Conservation (phyloP, 2,329 filamentous ascomycete species). For the Lachnellula cervina region DNA sequence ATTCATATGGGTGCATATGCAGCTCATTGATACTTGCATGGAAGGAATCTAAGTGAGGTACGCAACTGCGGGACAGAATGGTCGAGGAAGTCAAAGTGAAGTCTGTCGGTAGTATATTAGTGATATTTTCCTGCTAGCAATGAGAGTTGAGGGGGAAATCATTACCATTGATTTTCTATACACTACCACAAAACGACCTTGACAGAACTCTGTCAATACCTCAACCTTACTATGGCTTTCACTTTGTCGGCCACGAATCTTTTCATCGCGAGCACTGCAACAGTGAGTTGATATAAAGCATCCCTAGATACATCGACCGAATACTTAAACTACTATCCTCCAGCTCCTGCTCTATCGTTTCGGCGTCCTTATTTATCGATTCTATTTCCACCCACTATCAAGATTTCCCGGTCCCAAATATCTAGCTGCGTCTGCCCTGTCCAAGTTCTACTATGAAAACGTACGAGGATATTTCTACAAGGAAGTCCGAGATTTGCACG, state of each 20-base stretch:
- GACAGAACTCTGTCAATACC: not conserved
- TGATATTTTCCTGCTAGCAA: too few relatives aligned
- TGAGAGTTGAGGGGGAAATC: not conserved
- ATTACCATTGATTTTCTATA: not conserved
- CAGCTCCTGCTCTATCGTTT: not conserved
- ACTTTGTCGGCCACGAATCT: not conserved
- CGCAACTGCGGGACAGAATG: too few relatives aligned
- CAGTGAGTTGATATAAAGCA: not conserved
- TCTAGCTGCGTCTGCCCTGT: conserved; percentile 4
- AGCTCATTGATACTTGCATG: too few relatives aligned
- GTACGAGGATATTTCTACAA: not conserved
- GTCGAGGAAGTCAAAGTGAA: too few relatives aligned
- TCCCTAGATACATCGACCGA: not conserved
- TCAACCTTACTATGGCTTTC: not conserved
- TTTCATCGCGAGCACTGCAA: not conserved
- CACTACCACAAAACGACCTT: not conserved
- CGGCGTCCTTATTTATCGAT: not conserved
- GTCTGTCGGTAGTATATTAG: too few relatives aligned
- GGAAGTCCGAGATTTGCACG: not conserved
- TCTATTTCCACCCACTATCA: conserved; percentile 26
- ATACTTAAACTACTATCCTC: not conserved
- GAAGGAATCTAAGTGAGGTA: too few relatives aligned
- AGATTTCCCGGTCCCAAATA: conserved; percentile 29
- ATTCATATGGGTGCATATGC: too few relatives aligned
- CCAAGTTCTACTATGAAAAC: not conserved